Conservation (phyloP, 1,284 basidiomycete species). For the Abortiporus biennis region DNA sequence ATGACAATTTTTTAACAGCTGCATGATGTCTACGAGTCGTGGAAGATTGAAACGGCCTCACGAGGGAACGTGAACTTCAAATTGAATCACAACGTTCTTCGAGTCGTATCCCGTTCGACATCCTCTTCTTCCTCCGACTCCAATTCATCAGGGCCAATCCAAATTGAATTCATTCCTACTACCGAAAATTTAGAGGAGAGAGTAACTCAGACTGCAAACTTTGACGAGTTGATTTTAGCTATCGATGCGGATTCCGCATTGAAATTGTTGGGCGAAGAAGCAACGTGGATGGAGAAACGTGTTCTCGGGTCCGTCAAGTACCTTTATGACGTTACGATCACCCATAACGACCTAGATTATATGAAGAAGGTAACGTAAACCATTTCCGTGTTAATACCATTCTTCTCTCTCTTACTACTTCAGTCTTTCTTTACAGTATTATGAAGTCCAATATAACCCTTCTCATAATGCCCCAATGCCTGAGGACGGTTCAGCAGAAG, state of each 20-base stretch:
- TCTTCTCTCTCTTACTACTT: slow-evolving; percentile 1
- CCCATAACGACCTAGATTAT: slow-evolving; percentile 49
- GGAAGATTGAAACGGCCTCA: slow-evolving; percentile 37
- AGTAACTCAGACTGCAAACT: slow-evolving; percentile 36
- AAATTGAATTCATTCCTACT: slow-evolving; percentile 20
- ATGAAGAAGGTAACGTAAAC: slow-evolving; percentile 37
- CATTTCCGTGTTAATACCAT: not conserved
- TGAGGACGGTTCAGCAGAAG: slow-evolving; percentile 25
- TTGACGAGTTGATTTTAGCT: slow-evolving; percentile 60
- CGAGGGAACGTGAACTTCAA: slow-evolving; percentile 37
- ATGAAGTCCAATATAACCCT: slow-evolving; percentile 37
- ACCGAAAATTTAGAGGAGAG: slow-evolving; percentile 13
- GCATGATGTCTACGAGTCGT: slow-evolving; percentile 40
- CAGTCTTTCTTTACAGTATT: slow-evolving; percentile 28
- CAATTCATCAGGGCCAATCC: slow-evolving; percentile 15
- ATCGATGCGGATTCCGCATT: slow-evolving; percentile 55
- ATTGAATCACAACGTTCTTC: slow-evolving; percentile 35
- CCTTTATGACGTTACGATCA: slow-evolving; percentile 52
- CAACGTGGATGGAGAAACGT: slow-evolving; percentile 49
- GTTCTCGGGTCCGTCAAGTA: slow-evolving; percentile 58
- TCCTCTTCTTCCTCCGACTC: slow-evolving; percentile 9
- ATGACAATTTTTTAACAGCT: slow-evolving; percentile 22
- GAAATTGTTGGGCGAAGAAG: slow-evolving; percentile 46
- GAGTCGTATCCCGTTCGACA: slow-evolving; percentile 24
- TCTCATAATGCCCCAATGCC: slow-evolving; percentile 33